Percentiles rank a stretch among this genome's conserved stretches.
phyloP scores from a whole-genome alignment of 345 rosid genomes.

The Gossypium herbaceum region DNA sequence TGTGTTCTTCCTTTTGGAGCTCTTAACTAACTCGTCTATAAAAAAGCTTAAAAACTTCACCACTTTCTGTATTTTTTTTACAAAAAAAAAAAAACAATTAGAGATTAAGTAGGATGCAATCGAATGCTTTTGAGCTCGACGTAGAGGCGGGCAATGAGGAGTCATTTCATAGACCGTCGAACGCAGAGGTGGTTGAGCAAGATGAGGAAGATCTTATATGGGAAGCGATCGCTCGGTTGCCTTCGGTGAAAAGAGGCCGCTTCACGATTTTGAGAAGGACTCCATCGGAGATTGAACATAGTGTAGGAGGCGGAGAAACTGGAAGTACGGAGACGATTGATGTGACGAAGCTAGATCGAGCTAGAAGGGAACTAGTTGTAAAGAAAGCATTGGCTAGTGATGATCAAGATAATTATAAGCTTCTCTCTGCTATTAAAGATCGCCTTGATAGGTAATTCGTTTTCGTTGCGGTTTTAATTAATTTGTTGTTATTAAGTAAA shows the following conservation, averaged over 20 bases:
- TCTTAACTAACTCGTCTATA: background rate
- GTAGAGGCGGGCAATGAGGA: constrained; percentile 39
- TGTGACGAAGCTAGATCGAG: constrained; percentile 58
- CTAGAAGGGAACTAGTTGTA: constrained; percentile 60
- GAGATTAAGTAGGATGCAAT: constrained; percentile 38
- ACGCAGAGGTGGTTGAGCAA: constrained; percentile 55
- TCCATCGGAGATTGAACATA: constrained; percentile 27
- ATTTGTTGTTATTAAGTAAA: background rate
- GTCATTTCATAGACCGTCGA: constrained; percentile 61
- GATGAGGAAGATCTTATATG: constrained; percentile 75
- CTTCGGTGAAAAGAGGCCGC: constrained; percentile 55
- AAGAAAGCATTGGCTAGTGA: constrained; percentile 78
- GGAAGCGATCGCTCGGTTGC: constrained; percentile 69
- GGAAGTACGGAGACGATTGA: constrained; percentile 51
- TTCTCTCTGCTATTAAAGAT: constrained; percentile 69
- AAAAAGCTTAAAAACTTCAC: background rate
- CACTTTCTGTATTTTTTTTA: background rate
- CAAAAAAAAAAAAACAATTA: background rate
- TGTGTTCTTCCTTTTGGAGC: background rate
- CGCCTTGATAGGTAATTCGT: constrained; percentile 58
- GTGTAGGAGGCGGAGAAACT: background rate
- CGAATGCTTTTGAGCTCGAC: constrained; percentile 73
- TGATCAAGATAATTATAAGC: constrained; percentile 65
- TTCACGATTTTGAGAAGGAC: constrained; percentile 40
- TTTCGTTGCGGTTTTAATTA: background rate